Evolutionary conservation across 371 early-diverging fungal genomes (phyloP).

Genomic region (Apophysomyces elegans): DNA sequence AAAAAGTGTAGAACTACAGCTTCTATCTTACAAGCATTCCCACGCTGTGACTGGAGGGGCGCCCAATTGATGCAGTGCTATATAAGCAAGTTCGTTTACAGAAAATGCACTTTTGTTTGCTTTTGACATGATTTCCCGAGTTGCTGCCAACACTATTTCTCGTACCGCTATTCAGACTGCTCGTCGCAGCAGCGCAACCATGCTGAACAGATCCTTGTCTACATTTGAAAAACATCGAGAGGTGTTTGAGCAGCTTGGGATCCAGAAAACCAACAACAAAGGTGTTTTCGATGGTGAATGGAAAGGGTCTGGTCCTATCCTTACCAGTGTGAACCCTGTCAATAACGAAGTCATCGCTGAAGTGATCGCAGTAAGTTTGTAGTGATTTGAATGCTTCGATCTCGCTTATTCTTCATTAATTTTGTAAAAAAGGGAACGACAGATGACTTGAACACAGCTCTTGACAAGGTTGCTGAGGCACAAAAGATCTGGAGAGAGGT

Average conservation of each 20-base stretch:
- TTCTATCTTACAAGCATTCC: slow-evolving; percentile 6
- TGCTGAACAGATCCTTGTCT: slow-evolving; percentile 32
- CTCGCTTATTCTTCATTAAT: slow-evolving; percentile 12
- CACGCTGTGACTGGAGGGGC: slow-evolving; percentile 10
- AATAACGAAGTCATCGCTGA: slow-evolving; percentile 87
- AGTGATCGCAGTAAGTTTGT: slow-evolving; percentile 70
- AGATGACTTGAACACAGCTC: slow-evolving; percentile 45
- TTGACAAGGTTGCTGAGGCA: slow-evolving; percentile 66
- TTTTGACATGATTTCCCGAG: slow-evolving; percentile 9
- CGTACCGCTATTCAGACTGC: background rate
- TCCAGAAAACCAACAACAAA: slow-evolving; percentile 68
- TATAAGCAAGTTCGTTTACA: background rate
- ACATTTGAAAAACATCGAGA: slow-evolving; percentile 48
- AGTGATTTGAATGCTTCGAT: background rate
- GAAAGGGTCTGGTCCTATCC: slow-evolving; percentile 79
- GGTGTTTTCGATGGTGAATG: slow-evolving; percentile 93
- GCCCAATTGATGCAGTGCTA: background rate
- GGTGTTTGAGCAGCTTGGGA: slow-evolving; percentile 72
- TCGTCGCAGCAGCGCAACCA: slow-evolving; percentile 2
- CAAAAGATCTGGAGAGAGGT: slow-evolving; percentile 76
- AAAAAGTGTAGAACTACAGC: background rate
- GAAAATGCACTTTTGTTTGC: slow-evolving; percentile 4
- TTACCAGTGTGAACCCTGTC: slow-evolving; percentile 84
- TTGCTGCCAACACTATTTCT: slow-evolving; percentile 8
- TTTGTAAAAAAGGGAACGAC: slow-evolving; percentile 38